phyloP scores from a whole-genome alignment of 768 basidiomycete genomes.

The Russula emetica region DNA sequence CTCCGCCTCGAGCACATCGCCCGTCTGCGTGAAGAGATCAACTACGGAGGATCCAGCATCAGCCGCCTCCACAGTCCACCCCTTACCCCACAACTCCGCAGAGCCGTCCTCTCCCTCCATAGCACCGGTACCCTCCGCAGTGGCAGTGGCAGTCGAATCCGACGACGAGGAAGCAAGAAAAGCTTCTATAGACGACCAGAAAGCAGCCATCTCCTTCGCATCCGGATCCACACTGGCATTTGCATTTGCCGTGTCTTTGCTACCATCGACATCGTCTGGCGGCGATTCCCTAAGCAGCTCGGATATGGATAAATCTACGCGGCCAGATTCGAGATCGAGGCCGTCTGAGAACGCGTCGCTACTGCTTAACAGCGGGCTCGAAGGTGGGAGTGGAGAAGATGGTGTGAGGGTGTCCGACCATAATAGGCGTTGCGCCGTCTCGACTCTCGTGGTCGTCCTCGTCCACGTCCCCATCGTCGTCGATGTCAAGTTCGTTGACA shows the following conservation, averaged over 20 bases:
- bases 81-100: slow-evolving; percentile 5
- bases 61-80: neutral
- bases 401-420: slow-evolving; percentile 33
- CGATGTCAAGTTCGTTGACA: slow-evolving; percentile 4
- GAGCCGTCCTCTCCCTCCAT: slow-evolving; percentile 1
- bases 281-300: neutral
- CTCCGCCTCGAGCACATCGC: slow-evolving; percentile 12
- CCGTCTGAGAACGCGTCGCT: slow-evolving; percentile 30
- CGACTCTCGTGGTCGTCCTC: slow-evolving; percentile 14
- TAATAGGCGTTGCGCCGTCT: slow-evolving; percentile 27
- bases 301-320: neutral
- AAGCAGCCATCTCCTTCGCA: slow-evolving; percentile 14
- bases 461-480: neutral
- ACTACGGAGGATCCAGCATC: neutral
- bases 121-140: neutral
- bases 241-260: neutral
- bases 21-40: slow-evolving; percentile 6
- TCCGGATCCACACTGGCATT: neutral
- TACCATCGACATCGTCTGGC: neutral
- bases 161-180: slow-evolving; percentile 13
- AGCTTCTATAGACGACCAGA: slow-evolving; percentile 21
- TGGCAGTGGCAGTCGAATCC: neutral
- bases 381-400: slow-evolving; percentile 36
- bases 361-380: slow-evolving; percentile 36
- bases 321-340: slow-evolving; percentile 17